Conservation (phyloP, 129 eudicot genomes). For the Gnaphalium uliginosum region DNA sequence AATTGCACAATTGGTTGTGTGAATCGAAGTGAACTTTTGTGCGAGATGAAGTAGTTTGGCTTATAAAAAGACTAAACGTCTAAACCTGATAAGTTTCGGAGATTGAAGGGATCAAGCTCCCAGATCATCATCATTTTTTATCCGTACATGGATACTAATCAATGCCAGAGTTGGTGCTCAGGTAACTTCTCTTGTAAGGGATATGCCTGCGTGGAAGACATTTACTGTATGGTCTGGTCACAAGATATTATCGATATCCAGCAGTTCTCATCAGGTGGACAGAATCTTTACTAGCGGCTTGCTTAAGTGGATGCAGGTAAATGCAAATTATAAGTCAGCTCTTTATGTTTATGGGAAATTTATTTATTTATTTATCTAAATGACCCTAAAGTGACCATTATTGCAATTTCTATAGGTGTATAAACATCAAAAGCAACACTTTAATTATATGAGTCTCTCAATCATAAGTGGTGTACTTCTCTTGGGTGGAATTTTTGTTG, state of each 20-base stretch:
- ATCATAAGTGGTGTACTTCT: conserved; percentile 18
- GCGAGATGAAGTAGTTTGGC: conserved; percentile 30
- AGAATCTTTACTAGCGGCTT: conserved; percentile 36
- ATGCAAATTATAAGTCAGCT: not conserved
- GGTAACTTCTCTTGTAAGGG: conserved; percentile 44
- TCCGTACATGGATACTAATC: not conserved
- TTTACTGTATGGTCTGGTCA: conserved; percentile 46
- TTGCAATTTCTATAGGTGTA: conserved; percentile 8
- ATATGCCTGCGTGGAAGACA: conserved; percentile 37
- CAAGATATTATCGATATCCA: conserved; percentile 33
- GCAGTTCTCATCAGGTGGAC: conserved; percentile 29
- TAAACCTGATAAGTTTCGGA: conserved; percentile 33
- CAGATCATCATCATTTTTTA: conserved; percentile 26
- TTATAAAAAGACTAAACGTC: conserved; percentile 1
- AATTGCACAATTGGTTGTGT: conserved; percentile 43
- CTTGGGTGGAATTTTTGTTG: conserved; percentile 19
- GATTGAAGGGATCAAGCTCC: conserved; percentile 26
- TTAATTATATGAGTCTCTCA: conserved; percentile 13
- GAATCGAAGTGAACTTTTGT: conserved; percentile 28
- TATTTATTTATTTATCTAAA: not conserved
- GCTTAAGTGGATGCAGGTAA: conserved; percentile 41
- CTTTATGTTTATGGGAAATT: not conserved
- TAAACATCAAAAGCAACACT: conserved; percentile 9
- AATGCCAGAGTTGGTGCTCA: conserved; percentile 30
- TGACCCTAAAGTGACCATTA: not conserved